Conservation (phyloP, 208 protist genomes). For the Leptomonas pyrrhocoris region DNA sequence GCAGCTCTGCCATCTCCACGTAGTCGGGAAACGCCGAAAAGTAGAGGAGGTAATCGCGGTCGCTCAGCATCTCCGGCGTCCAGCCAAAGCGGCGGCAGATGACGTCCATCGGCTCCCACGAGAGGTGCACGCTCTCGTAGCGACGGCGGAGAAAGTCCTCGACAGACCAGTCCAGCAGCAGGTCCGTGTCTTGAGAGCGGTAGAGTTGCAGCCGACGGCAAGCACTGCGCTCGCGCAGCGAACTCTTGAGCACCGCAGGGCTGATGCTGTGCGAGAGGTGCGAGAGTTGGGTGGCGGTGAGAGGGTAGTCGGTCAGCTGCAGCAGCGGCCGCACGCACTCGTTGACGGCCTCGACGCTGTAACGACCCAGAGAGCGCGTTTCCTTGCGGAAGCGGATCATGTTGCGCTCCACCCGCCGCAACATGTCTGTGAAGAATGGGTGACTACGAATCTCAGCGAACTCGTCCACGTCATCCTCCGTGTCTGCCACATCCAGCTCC, state of each 20-base stretch:
- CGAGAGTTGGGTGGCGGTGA: slow-evolving; percentile 68
- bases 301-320: slow-evolving; percentile 87
- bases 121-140: slow-evolving; percentile 91
- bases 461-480: slow-evolving; percentile 42
- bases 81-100: slow-evolving; percentile 84
- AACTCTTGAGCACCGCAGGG: slow-evolving; percentile 60
- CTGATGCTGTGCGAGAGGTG: slow-evolving; percentile 72
- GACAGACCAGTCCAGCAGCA: slow-evolving; percentile 86
- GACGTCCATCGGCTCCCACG: slow-evolving; percentile 88
- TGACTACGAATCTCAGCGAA: slow-evolving; percentile 63
- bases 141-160: slow-evolving; percentile 90
- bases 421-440: slow-evolving; percentile 78
- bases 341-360: slow-evolving; percentile 71
- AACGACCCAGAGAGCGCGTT: slow-evolving; percentile 60
- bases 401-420: slow-evolving; percentile 74
- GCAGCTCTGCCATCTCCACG: slow-evolving; percentile 84
- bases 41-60: slow-evolving; percentile 84
- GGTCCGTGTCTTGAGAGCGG: slow-evolving; percentile 75
- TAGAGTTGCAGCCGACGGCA: slow-evolving; percentile 80
- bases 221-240: slow-evolving; percentile 55
- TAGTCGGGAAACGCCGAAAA: slow-evolving; percentile 78
- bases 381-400: slow-evolving; percentile 79
- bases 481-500: not conserved
- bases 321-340: slow-evolving; percentile 84
- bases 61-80: slow-evolving; percentile 67